phyloP scores from a whole-genome alignment of 2,329 filamentous ascomycete species.

The Kalmusia sp. region DNA sequence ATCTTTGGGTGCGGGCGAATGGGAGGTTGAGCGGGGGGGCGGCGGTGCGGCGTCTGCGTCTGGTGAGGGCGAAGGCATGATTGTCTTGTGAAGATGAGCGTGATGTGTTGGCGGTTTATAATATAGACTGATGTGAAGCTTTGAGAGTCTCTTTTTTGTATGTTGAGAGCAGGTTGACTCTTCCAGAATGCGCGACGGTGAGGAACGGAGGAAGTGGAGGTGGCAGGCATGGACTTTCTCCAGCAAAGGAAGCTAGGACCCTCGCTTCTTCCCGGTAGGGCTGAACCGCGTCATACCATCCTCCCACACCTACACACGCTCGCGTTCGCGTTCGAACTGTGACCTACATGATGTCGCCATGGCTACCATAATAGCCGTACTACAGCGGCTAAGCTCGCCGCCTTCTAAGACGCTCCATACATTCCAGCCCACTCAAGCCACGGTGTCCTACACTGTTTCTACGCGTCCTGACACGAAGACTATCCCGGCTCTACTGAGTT shows the following conservation, averaged over 20 bases:
- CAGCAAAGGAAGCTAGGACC: constrained; percentile 16
- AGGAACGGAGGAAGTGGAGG: neutral
- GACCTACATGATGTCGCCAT: constrained; percentile 12
- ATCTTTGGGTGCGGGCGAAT: constrained; percentile 2
- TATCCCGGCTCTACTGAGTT: constrained; percentile 53
- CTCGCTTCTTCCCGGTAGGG: constrained; percentile 25
- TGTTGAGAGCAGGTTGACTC: too few relatives aligned
- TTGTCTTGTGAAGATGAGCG: neutral
- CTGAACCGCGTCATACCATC: constrained; percentile 17
- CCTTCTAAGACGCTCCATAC: constrained; percentile 32
- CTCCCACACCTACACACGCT: neutral
- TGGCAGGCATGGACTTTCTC: neutral
- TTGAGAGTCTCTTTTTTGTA: too few relatives aligned
- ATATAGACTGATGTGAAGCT: too few relatives aligned
- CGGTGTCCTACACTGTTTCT: constrained; percentile 90
- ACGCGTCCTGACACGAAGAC: constrained; percentile 68
- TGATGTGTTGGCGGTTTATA: neutral
- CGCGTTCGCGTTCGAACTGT: neutral
- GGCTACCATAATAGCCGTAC: constrained; percentile 25
- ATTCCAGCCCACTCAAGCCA: constrained; percentile 71
- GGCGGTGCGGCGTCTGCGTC: neutral
- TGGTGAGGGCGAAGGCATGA: constrained; percentile 26
- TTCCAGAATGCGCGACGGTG: too few relatives aligned
- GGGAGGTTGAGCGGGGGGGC: constrained; percentile 24
- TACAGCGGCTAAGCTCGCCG: constrained; percentile 36